Percentiles rank a stretch among this genome's conserved stretches.
phyloP scores from a whole-genome alignment of 306 rosid species.

The Begonia loranthoides region DNA sequence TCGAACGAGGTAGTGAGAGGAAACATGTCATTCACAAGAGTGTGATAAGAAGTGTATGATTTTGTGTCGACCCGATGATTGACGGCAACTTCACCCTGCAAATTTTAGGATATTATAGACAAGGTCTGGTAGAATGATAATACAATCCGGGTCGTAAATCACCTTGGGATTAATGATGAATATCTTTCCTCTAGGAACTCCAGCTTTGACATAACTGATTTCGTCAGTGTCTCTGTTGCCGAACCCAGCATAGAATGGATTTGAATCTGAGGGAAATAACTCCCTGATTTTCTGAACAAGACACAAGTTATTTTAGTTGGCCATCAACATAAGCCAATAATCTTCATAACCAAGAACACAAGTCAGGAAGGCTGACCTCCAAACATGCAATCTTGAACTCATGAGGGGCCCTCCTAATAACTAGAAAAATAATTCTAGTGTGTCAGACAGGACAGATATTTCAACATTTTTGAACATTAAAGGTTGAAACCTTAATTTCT shows the following conservation, averaged over 20 bases:
- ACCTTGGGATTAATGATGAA: slow-evolving; percentile 95
- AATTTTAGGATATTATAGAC: slow-evolving; percentile 17
- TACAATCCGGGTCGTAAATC: slow-evolving; percentile 11
- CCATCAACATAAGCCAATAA: not conserved
- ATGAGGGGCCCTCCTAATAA: slow-evolving; percentile 92
- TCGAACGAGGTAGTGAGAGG: slow-evolving; percentile 48
- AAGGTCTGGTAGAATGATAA: slow-evolving; percentile 1
- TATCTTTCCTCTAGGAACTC: slow-evolving; percentile 85
- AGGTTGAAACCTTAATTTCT: no score
- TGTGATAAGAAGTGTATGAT: slow-evolving; percentile 75
- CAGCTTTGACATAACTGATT: slow-evolving; percentile 86
- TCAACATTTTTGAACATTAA: no score
- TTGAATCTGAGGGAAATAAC: slow-evolving; percentile 76
- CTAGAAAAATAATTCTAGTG: slow-evolving; percentile 22
- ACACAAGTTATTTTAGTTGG: slow-evolving; percentile 4
- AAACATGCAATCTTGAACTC: slow-evolving; percentile 93
- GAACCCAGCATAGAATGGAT: slow-evolving; percentile 97
- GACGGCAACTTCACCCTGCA: slow-evolving; percentile 85
- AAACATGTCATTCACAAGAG: slow-evolving; percentile 86
- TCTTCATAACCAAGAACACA: not conserved
- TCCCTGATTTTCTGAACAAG: slow-evolving; percentile 57
- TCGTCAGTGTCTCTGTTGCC: slow-evolving; percentile 97
- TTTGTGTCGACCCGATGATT: slow-evolving; percentile 57
- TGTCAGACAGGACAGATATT: no score
- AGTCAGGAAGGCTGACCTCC: slow-evolving; percentile 49